Evolutionary conservation across 2,329 filamentous ascomycete species (phyloP).

Genomic region (Trichoderma sp.): DNA sequence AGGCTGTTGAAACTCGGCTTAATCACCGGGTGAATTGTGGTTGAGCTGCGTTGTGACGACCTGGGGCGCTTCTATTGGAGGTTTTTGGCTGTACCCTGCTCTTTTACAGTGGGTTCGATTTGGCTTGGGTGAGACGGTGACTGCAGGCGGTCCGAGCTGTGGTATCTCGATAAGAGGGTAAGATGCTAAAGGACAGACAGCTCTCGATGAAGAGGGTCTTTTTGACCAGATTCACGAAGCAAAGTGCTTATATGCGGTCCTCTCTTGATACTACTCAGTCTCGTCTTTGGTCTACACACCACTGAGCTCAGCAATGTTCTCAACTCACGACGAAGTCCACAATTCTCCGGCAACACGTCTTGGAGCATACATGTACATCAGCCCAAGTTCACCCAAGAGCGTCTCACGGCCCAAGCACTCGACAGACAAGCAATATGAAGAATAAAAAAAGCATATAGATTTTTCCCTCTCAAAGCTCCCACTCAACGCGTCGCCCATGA

Average conservation of each 20-base stretch:
- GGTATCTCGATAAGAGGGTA: no score
- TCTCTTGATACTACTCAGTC: no score
- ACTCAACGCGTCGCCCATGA: conserved; percentile 36
- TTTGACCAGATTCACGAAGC: no score
- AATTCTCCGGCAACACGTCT: no score
- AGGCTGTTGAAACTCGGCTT: conserved; percentile 13
- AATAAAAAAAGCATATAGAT: conserved; percentile 54
- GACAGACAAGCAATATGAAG: conserved; percentile 28
- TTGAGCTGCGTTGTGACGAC: conserved; percentile 23
- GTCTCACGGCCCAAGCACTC: not conserved
- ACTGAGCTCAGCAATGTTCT: no score
- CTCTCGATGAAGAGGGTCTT: no score
- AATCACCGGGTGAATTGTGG: conserved; percentile 24
- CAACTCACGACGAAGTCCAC: no score
- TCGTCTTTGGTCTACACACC: no score
- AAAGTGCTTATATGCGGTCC: no score
- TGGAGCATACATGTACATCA: not conserved
- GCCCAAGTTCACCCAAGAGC: not conserved
- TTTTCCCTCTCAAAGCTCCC: conserved; percentile 49
- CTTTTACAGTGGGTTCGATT: not conserved
- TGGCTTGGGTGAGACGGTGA: not conserved
- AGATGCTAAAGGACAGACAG: no score
- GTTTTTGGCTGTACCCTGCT: not conserved
- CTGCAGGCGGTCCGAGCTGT: not conserved
- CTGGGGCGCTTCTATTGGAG: conserved; percentile 26